Conservation (phyloP, 495 filamentous ascomycete species). For the Lophiotrema nucula region DNA sequence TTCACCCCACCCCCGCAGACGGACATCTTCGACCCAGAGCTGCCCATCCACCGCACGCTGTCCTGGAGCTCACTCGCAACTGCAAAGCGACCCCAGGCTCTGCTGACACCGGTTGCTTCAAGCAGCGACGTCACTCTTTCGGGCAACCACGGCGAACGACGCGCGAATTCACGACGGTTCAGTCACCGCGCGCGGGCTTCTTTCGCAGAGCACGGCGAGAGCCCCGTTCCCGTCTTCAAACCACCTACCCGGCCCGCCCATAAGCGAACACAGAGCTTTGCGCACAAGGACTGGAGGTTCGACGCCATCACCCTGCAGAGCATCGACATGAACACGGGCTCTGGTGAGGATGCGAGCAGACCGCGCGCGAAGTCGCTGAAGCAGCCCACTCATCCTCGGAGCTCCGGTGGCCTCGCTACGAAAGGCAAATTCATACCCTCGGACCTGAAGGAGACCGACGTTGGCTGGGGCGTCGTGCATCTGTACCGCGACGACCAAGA, state of each 20-base stretch:
- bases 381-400: slow-evolving; percentile 32
- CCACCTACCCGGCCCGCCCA: slow-evolving; percentile 3
- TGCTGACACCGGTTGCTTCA: slow-evolving; percentile 15
- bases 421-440: slow-evolving; percentile 78
- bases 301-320: slow-evolving; percentile 62
- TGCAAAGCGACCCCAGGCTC: neutral
- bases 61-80: slow-evolving; percentile 33
- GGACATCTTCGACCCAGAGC: slow-evolving; percentile 49
- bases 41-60: slow-evolving; percentile 44
- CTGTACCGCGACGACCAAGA: slow-evolving; percentile 84
- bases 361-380: slow-evolving; percentile 32
- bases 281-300: slow-evolving; percentile 60
- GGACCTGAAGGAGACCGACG: slow-evolving; percentile 71
- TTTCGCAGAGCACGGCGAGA: slow-evolving; percentile 24
- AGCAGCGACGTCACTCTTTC: slow-evolving; percentile 17
- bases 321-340: slow-evolving; percentile 50
- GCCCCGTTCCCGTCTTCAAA: slow-evolving; percentile 29
- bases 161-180: slow-evolving; percentile 4
- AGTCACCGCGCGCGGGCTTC: slow-evolving; percentile 27
- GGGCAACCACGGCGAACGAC: slow-evolving; percentile 8
- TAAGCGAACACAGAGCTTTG: slow-evolving; percentile 21
- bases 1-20: slow-evolving; percentile 47
- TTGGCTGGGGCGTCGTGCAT: slow-evolving; percentile 92
- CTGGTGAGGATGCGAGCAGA: slow-evolving; percentile 25
- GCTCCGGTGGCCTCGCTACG: slow-evolving; percentile 58